phyloP scores from a whole-genome alignment of 2,329 filamentous ascomycete genomes.

The Penicillium sp. region DNA sequence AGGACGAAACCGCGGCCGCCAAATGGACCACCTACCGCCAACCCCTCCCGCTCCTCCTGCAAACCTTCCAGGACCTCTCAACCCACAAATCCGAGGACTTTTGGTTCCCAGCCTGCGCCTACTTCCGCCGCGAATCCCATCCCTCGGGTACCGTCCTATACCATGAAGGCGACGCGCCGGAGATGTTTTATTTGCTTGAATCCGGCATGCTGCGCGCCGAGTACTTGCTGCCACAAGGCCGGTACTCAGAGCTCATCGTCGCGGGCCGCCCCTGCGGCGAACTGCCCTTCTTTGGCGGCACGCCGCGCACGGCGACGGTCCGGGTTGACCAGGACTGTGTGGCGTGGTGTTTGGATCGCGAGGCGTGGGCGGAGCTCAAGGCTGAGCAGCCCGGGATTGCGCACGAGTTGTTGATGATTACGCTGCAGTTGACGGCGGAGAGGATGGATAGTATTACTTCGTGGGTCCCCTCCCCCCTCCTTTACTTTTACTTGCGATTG shows the following conservation, averaged over 20 bases:
- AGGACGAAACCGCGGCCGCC: conserved; percentile 52
- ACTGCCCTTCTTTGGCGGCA: conserved; percentile 92
- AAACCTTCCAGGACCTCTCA: conserved; percentile 89
- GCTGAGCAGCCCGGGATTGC: conserved; percentile 71
- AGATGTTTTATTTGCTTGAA: conserved; percentile 88
- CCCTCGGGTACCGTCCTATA: conserved; percentile 70
- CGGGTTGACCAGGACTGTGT: conserved; percentile 76
- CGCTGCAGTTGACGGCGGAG: conserved; percentile 91
- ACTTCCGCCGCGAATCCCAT: conserved; percentile 69
- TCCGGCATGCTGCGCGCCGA: conserved; percentile 83
- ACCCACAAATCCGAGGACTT: conserved; percentile 80
- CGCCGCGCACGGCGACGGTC: conserved; percentile 79
- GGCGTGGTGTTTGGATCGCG: conserved; percentile 72
- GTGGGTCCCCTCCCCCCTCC: conserved; percentile 34
- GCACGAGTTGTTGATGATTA: conserved; percentile 76
- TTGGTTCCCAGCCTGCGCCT: conserved; percentile 77
- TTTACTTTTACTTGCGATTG: background rate
- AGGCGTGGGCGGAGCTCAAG: conserved; percentile 70
- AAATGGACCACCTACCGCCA: conserved; percentile 87
- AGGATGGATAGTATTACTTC: conserved; percentile 71
- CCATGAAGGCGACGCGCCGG: conserved; percentile 68
- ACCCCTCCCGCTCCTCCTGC: conserved; percentile 83
- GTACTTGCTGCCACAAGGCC: conserved; percentile 85
- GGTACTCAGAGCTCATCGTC: conserved; percentile 85
- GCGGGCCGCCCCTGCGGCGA: conserved; percentile 94